phyloP scores from a whole-genome alignment of 192 early-diverging fungal species.

The Geosiphon pyriformis region DNA sequence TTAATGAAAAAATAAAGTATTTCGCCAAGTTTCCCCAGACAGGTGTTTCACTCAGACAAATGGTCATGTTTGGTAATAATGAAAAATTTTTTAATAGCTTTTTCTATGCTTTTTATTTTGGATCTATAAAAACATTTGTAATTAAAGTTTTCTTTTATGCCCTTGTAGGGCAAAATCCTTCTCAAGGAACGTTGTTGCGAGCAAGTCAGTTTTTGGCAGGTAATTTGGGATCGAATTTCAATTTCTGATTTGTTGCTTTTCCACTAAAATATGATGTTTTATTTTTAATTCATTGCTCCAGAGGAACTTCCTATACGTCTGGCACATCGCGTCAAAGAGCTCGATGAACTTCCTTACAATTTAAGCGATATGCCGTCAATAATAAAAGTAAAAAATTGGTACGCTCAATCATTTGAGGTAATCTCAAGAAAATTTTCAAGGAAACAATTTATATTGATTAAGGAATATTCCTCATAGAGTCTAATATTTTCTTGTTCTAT shows the following conservation, averaged over 20 bases:
- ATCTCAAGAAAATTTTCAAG: too few species aligned
- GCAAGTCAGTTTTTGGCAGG: conserved; percentile 73
- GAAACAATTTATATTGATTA: neutral
- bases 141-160: neutral
- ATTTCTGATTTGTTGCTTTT: conserved; percentile 7
- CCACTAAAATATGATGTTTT: neutral
- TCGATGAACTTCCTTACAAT: conserved; percentile 82
- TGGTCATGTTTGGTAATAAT: conserved; percentile 87
- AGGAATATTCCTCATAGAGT: neutral
- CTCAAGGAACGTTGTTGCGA: conserved; percentile 65
- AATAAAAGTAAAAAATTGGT: conserved; percentile 89
- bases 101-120: neutral
- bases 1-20: conserved; percentile 68
- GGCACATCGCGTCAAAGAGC: conserved; percentile 90
- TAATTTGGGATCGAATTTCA: conserved; percentile 1
- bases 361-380: conserved; percentile 89
- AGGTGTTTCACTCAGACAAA: conserved; percentile 86
- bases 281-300: neutral
- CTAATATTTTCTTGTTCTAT: neutral
- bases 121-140: neutral
- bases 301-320: conserved; percentile 92
- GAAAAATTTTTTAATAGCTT: neutral
- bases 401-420: conserved; percentile 84
- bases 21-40: conserved; percentile 87
- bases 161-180: conserved; percentile 59